Evolutionary conservation across 179 eudicot species (phyloP), one percentile per base, ranked within the genome.

Genomic region (Carnegiea gigantea): DNA sequence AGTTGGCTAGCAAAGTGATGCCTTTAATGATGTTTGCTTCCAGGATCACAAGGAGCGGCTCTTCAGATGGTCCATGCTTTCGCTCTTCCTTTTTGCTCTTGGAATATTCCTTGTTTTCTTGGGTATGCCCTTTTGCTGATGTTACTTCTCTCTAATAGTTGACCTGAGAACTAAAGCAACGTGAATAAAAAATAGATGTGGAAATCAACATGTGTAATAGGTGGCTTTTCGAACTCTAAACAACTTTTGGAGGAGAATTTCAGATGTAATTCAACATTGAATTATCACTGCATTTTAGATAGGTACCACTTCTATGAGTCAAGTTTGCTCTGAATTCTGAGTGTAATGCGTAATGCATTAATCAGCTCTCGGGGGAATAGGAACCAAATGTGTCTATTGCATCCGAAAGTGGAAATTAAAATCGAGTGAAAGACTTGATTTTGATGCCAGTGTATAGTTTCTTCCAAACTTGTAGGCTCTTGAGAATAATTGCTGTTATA

Each of bases 11-110:
- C 30, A 53, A 77, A 51, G 24, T n/a, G 79, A 68, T 67, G 38
- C 77, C 77, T 43, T 73, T 33, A 28, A 2, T 51, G 57, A 51
- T 51, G 14, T 81, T 43, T 84, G 10, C 73, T 70, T 90, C 36
- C 92, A 92, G 95, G 92, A 88, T 80, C 98, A 93, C 85, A 91
- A 88, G 83, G 92, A 89, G 81, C 86, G 97, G 82, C 87, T 93
- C 13, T 75, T 78, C 78, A 78, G 89, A 44, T 93, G 97, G 93
- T 90, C 88, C 76, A 46, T 85, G 48, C 78, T 90, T 81, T 93
- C 98, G 10, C 23, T 86, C 46, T 79, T 87, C 77, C 77, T 83
- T 64, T 77, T 86, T 82, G 79, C 79, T 72, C 84, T 92, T 75
- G 94, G 97, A 67, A 76, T 89, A 77, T 73, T 90, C 78, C 87